Evolutionary conservation across 2,329 filamentous ascomycete genomes (phyloP), one percentile per base, ranked within the genome.

Genomic region (Fusarium ambrosium): DNA sequence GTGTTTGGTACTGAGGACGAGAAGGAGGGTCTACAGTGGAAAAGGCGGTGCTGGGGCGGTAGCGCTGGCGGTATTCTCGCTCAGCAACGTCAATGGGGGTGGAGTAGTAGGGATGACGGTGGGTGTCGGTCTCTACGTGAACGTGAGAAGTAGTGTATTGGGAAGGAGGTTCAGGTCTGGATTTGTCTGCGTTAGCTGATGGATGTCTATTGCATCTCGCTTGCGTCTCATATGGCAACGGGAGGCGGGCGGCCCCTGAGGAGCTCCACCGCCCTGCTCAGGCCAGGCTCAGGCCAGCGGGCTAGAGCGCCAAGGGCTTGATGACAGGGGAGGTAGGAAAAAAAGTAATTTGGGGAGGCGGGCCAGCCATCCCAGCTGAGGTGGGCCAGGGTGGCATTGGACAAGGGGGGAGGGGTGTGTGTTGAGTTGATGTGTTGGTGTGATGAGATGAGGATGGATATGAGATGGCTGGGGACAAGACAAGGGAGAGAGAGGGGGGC

Each of bases 21-120:
- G 76, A 76, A 70, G 79, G 68, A 70, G 76, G 74, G 78, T 84
- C 82, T 78, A 81, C 80, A 63, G 81, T 80, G 74, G 79, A 76
- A 76, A 79, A 76, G 75, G 82, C 77, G 73, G 82, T 78, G 81
- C 81, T 84, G 77, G 88, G 86, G 78, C 90, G 89, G 84, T 87
- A 86, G 76, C 89, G 89, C 82, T 90, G 85, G 81, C 91, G 90
- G 83, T 92, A 92, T 84, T 92, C 87, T 84, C 89, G 89, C 85
- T 93, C 91, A 81, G 89, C 89, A 77, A 89, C 83, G 85, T 93
- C 91, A 83, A 92, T 87, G 77, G 87, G 84, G 78, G 84, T 87
- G 79, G 86, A 82, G 81, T 85, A 84, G 73, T 85, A 84, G 73
- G 85, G 82, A 80, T 85, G 84, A 78, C 84, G 83, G 76, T 87